phyloP scores from a whole-genome alignment of 108 stramenopile genomes.

The Mediolabrus comicus region DNA sequence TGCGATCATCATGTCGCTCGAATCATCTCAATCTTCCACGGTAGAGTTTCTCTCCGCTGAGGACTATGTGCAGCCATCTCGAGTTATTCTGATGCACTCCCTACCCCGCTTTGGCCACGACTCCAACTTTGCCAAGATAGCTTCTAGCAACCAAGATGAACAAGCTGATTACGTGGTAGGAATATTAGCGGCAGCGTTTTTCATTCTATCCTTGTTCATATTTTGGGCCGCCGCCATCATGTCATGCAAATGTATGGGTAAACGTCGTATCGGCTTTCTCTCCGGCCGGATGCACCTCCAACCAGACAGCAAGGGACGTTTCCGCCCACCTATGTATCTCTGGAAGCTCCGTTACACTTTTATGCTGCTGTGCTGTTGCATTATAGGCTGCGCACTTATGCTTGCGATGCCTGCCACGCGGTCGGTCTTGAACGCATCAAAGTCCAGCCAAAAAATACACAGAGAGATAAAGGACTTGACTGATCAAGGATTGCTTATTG shows the following conservation, averaged over 20 bases:
- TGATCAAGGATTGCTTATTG: conserved; percentile 34
- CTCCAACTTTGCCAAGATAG: conserved; percentile 21
- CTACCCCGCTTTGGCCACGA: conserved; percentile 36
- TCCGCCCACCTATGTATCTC: conserved; percentile 17
- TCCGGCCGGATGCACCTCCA: conserved; percentile 31
- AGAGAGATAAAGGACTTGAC: conserved; percentile 21
- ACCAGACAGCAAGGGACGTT: conserved; percentile 27
- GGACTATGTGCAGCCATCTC: neutral
- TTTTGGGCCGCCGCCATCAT: conserved; percentile 28
- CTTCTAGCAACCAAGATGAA: conserved; percentile 25
- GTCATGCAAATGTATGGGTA: conserved; percentile 26
- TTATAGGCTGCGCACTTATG: conserved; percentile 4
- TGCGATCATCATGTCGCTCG: neutral
- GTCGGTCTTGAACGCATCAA: conserved; percentile 14
- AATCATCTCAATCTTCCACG: neutral
- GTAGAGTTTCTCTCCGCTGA: neutral
- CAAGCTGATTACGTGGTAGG: conserved; percentile 44
- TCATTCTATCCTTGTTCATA: conserved; percentile 29
- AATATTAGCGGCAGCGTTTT: conserved; percentile 33
- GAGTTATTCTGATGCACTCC: conserved; percentile 3
- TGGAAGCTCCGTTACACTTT: conserved; percentile 33
- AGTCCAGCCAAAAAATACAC: conserved; percentile 20
- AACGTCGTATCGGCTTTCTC: conserved; percentile 10
- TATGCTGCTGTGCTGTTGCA: conserved; percentile 21
- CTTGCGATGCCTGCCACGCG: conserved; percentile 7